Evolutionary conservation across 2,329 filamentous ascomycete genomes (phyloP).

Genomic region (Bipolaris sorokiniana): DNA sequence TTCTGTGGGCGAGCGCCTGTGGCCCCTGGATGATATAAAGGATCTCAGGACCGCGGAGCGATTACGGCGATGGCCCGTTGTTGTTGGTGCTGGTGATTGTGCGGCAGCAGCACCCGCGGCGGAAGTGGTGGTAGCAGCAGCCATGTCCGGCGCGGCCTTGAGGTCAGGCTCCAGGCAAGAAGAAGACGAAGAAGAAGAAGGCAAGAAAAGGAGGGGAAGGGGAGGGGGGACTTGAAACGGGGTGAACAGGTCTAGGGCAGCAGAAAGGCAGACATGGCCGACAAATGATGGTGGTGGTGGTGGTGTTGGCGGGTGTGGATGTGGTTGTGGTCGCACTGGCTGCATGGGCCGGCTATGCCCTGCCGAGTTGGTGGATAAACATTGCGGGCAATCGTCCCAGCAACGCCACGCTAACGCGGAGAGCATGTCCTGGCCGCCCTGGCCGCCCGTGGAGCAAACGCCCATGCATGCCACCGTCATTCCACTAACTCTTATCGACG

Average conservation of each 20-base stretch:
- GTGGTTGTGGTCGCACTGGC: not conserved
- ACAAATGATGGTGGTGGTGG: conserved; percentile 25
- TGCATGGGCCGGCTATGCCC: conserved; percentile 13
- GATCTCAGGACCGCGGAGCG: conserved; percentile 58
- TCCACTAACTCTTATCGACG: conserved; percentile 8
- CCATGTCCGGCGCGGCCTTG: conserved; percentile 34
- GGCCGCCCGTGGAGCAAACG: conserved; percentile 4
- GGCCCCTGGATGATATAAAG: conserved; percentile 54
- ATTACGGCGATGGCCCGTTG: conserved; percentile 46
- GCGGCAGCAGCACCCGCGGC: not conserved
- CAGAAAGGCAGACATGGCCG: conserved; percentile 30
- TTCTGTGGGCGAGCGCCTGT: conserved; percentile 56
- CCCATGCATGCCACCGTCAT: conserved; percentile 15
- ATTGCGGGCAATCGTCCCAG: conserved; percentile 22
- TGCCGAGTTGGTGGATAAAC: conserved; percentile 23
- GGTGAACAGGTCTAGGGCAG: conserved; percentile 29
- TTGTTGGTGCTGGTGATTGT: conserved; percentile 8
- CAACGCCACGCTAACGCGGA: conserved; percentile 25
- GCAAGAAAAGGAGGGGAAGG: conserved; percentile 15
- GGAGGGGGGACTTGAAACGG: conserved; percentile 24
- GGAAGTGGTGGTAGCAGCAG: conserved; percentile 22
- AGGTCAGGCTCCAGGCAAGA: conserved; percentile 1
- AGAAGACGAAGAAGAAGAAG: conserved; percentile 11
- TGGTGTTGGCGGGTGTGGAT: conserved; percentile 10
- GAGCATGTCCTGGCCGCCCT: not conserved